A percentile compares a stretch with the other conserved stretches of the same genome.
Evolutionary conservation across 805 yeast genomes (phyloP).

Genomic region (Wickerhamiella shivajii): DNA sequence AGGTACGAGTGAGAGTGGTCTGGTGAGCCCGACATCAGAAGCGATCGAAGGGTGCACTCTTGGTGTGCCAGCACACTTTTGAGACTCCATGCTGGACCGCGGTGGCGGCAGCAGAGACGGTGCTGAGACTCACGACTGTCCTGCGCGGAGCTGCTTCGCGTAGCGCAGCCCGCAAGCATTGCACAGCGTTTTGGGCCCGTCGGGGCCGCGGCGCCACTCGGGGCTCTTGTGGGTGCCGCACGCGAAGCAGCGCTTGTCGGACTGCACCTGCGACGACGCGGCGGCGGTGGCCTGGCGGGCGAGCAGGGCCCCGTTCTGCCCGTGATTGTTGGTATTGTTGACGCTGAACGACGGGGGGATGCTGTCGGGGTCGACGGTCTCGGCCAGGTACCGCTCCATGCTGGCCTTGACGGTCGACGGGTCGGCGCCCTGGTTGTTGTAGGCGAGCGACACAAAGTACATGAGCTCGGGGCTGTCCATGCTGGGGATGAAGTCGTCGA

Average conservation of each 20-base stretch:
- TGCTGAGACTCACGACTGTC: too few relatives aligned
- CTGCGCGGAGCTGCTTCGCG: slow-evolving; percentile 25
- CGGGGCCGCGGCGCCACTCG: slow-evolving; percentile 88
- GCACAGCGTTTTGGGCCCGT: slow-evolving; percentile 68
- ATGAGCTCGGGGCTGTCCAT: slow-evolving; percentile 8
- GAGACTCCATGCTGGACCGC: too few relatives aligned
- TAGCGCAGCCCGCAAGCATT: slow-evolving; percentile 79
- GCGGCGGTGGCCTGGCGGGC: background rate
- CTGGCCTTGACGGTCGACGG: slow-evolving; percentile 1
- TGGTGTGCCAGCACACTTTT: too few relatives aligned
- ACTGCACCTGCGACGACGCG: background rate
- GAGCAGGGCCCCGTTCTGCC: slow-evolving; percentile 4
- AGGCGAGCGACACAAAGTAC: slow-evolving; percentile 3
- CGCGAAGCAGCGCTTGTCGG: slow-evolving; percentile 36
- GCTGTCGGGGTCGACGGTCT: slow-evolving; percentile 6
- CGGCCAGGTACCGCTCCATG: slow-evolving; percentile 5
- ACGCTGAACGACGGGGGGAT: slow-evolving; percentile 6
- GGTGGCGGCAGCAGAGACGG: too few relatives aligned
- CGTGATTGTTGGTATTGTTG: slow-evolving; percentile 6
- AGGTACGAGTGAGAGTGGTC: too few relatives aligned
- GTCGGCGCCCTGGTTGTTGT: too few relatives aligned
- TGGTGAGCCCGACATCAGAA: too few relatives aligned
- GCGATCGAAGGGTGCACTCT: too few relatives aligned
- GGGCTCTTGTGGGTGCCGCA: slow-evolving; percentile 70
- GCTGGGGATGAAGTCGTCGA: slow-evolving; percentile 5